Evolutionary conservation across 1,284 basidiomycete genomes (phyloP).

Genomic region (Ganoderma boninense): DNA sequence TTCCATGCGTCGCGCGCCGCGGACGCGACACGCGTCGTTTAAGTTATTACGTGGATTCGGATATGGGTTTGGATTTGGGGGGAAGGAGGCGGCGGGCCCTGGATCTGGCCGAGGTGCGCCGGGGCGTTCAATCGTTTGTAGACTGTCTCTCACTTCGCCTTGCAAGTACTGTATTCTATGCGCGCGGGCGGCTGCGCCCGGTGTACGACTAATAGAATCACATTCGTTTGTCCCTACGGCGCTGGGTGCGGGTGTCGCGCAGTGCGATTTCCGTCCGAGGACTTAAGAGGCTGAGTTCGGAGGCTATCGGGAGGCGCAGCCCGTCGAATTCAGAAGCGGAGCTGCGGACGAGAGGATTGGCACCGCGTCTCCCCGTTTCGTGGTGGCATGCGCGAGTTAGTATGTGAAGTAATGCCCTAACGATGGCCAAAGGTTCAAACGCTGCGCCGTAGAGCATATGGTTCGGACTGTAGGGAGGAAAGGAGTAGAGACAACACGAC

Average conservation of each 20-base stretch:
- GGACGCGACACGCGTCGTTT: background rate
- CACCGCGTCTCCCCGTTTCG: background rate
- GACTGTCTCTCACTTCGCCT: background rate
- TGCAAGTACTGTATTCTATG: background rate
- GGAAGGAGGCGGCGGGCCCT: slow-evolving; percentile 1
- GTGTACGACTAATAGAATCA: slow-evolving; percentile 1
- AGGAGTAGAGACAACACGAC: background rate
- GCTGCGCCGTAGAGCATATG: background rate
- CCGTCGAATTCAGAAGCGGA: background rate
- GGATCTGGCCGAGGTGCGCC: slow-evolving; percentile 4
- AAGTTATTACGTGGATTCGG: background rate
- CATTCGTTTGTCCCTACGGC: background rate
- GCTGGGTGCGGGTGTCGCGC: background rate
- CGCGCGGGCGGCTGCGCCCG: background rate
- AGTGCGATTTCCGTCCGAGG: background rate
- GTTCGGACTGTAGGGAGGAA: background rate
- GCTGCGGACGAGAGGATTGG: background rate
- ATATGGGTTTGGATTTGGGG: background rate
- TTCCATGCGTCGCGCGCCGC: background rate
- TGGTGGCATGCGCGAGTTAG: background rate
- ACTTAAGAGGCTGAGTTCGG: background rate
- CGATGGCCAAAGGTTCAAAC: background rate
- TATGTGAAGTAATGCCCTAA: background rate
- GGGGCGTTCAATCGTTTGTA: slow-evolving; percentile 10
- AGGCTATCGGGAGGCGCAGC: background rate